Conservation (phyloP, 208 protist genomes). For the Crithidia sp. region DNA sequence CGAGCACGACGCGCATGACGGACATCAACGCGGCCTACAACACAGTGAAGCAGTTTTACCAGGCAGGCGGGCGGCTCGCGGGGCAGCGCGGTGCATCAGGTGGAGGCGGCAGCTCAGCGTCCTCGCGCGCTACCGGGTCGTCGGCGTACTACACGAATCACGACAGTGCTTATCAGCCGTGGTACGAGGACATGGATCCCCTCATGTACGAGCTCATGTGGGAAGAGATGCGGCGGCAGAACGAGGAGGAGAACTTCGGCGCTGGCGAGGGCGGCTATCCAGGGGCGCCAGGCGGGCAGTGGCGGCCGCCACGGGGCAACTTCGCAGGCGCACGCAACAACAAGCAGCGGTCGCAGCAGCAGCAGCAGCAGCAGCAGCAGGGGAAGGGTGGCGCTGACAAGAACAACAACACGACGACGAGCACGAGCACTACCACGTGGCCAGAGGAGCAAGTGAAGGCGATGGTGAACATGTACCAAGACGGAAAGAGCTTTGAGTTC, state of each 20-base stretch:
- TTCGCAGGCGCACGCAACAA: conserved; percentile 5
- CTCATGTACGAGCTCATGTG: conserved; percentile 92
- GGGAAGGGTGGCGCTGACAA: conserved; percentile 16
- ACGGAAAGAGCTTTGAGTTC: conserved; percentile 92
- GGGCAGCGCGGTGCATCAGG: not conserved
- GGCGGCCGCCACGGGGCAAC: conserved; percentile 14
- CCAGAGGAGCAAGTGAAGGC: conserved; percentile 72
- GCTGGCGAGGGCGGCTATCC: conserved; percentile 21
- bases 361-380: conserved; percentile 12
- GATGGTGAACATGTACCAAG: conserved; percentile 91
- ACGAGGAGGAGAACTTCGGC: conserved; percentile 49
- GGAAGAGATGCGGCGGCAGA: conserved; percentile 88
- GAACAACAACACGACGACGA: conserved; percentile 10
- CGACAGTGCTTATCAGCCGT: conserved; percentile 68
- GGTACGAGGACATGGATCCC: conserved; percentile 86
- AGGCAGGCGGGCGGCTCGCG: conserved; percentile 49
- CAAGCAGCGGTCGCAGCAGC: conserved; percentile 14
- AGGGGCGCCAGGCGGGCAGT: conserved; percentile 1
- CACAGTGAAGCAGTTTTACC: conserved; percentile 75
- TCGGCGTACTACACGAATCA: conserved; percentile 55
- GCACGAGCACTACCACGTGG: conserved; percentile 65
- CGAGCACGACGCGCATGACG: conserved; percentile 67
- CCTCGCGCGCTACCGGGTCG: conserved; percentile 7
- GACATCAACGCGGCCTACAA: conserved; percentile 89
- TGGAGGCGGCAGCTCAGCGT: not conserved